phyloP scores from a whole-genome alignment of 1,284 basidiomycete genomes.

The Ustilago shanxiensis region DNA sequence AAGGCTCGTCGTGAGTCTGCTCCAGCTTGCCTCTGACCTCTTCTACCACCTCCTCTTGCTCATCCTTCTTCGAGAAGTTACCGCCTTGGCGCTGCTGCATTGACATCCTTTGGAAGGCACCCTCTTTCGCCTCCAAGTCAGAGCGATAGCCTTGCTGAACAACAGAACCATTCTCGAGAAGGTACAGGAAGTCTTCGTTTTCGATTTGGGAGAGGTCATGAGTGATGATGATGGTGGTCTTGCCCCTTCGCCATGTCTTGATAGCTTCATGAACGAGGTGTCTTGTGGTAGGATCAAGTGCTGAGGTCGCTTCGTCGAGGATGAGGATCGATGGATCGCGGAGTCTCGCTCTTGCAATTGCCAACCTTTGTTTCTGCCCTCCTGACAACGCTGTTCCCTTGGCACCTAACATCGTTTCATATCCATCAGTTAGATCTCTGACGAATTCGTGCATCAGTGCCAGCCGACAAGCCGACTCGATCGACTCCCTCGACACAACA shows the following conservation, averaged over 20 bases:
- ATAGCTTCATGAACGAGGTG: slow-evolving; percentile 89
- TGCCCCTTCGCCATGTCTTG: slow-evolving; percentile 82
- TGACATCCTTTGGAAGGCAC: slow-evolving; percentile 17
- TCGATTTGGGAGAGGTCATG: slow-evolving; percentile 91
- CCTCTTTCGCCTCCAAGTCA: slow-evolving; percentile 75
- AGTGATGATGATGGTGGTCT: slow-evolving; percentile 95
- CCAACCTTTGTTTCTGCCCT: slow-evolving; percentile 91
- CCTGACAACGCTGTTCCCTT: slow-evolving; percentile 85
- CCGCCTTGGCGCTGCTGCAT: slow-evolving; percentile 18
- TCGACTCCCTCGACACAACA: slow-evolving; percentile 74
- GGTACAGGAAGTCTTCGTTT: slow-evolving; percentile 86
- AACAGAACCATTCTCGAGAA: slow-evolving; percentile 84
- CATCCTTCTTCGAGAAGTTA: slow-evolving; percentile 24
- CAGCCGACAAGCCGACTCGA: slow-evolving; percentile 83
- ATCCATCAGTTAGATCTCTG: slow-evolving; percentile 83
- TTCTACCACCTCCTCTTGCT: slow-evolving; percentile 71
- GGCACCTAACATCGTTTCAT: slow-evolving; percentile 81
- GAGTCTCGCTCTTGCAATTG: slow-evolving; percentile 87
- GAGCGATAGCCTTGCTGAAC: slow-evolving; percentile 87
- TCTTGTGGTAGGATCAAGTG: slow-evolving; percentile 88
- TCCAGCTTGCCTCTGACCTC: slow-evolving; percentile 26
- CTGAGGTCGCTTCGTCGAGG: slow-evolving; percentile 96
- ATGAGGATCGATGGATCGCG: slow-evolving; percentile 90
- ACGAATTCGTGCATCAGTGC: slow-evolving; percentile 92
- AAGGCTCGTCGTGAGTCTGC: slow-evolving; percentile 58